Base-by-base conservation (phyloP, 2,329 filamentous ascomycete species). In the Eutypella sp. region DNA sequence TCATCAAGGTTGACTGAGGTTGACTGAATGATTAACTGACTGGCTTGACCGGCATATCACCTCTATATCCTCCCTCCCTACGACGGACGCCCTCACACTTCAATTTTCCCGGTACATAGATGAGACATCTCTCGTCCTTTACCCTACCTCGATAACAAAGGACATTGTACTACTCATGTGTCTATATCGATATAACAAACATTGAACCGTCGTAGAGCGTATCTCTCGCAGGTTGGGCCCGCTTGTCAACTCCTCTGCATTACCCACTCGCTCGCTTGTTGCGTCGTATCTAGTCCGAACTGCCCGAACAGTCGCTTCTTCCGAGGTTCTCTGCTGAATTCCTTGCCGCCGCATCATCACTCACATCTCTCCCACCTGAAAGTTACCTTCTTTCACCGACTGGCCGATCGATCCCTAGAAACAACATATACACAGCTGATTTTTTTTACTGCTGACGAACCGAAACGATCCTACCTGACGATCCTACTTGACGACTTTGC, bases 381-480 rank as follows among this genome's bases (percentile, higher is more conserved):
- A 33, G 11, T 6, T 22, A 39, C 15, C 36, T 24, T 22, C 36
- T 15, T n/a, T 39, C 36, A 15, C 20, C 36, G 36, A 24, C 20
- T 22, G 36, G 11, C 10, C n/a, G 9, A 16, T 13, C 19, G 18
- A 22, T 18, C 4, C 19, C 13, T 18, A 22, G 10, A 33, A 6
- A 5, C 29, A 4, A 15, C 16, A 15, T 33, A n/a, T 34, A 16
- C 18, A 16, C 20, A 9, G 36, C 36, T 39, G 19, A 39, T 39
- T 39, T n/a, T n/a, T n/a, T n/a, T n/a, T 20, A 39, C 36, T 23
- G 36, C 19, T 23, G 36, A 39, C 36, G n/a, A 39, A 39, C 36
- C 5, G 16, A 33, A 11, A 33, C 25, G 13, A 11, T 5, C 29
- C 29, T 33, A n/a, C n/a, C n/a, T n/a, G n/a, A n/a, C n/a, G n/a